Base-by-base conservation (phyloP, 768 basidiomycete species). In the Amanita fuliginea region DNA sequence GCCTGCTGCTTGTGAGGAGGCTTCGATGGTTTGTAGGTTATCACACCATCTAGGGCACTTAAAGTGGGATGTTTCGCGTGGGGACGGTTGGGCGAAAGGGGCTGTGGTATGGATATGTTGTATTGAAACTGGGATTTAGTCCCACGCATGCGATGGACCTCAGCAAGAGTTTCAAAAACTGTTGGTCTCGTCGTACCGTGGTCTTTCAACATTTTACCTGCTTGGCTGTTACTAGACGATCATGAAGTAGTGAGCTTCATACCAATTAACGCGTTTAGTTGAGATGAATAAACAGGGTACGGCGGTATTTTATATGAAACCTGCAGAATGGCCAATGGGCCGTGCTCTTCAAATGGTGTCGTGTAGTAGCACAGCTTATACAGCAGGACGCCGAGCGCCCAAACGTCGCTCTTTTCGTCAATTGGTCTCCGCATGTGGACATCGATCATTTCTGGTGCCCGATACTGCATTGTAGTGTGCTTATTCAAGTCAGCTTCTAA, bases 281-380 rank as follows among this genome's bases (percentile, higher is more conserved):
- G 78, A 4, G 73, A 65, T 2, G 92, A 94, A 62, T 94, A 96
- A 1, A 84, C 76, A 1, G 90, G 90, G 63, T 89, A 93, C 30
- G 88, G 78, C 2, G 91, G 92, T 42, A 87, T 86, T 56, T 83
- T 84, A 65, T 97, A 99, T 59, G 94, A 91, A 32, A 94, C 94
- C 60, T 97, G 97, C 54, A 98, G 73, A 54, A 98, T 98, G 2
- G 96, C 96, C 46, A 99, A 69, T 2, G 91, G 88, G 0, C 95
- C 95, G 57, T 97, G 93, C 60, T 97, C 95, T 64, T 99, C 96
- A 59, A 99, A 99, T 0, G 96, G 96, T 0, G 96, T 99, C 0
- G 94, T 99, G 65, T 99, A 99, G 67, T 97, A 99, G 65, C 96
- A 98, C 11, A 99, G 78, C 71, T 98, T 99, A 73, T 97, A 99